Evolutionary conservation across 768 basidiomycete genomes (phyloP), one percentile per base, ranked within the genome.

Genomic region (Tremella fuciformis): DNA sequence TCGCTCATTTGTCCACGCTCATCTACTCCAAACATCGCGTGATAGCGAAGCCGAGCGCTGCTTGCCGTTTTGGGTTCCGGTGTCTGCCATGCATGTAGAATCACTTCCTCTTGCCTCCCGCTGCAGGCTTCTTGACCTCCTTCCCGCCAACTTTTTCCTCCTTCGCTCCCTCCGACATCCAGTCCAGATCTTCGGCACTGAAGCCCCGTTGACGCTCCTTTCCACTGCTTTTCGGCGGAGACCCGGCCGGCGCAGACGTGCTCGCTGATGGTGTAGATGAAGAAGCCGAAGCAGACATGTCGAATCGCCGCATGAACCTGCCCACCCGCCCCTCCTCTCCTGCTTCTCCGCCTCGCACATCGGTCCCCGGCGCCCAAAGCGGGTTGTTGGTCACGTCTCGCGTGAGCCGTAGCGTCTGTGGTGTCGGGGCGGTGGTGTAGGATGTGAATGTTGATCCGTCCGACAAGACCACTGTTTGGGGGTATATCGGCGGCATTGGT

Each of bases 321-420:
- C 89, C 88, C 70, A 93, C 78, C 11, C 91, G 80, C 7, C 91
- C 91, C 0, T 84, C 83, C 51, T 84, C 84, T 70, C 88, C 88
- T 60, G 88, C 88, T 64, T 85, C 85, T 50, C 79, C 73, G 56
- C 76, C 78, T 29, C 75, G 69, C 56, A 76, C 72, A 38, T 79
- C 71, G 40, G 59, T 71, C 40, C 83, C 83, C 1, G 87, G 84
- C 70, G 89, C 88, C 87, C 88, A 96, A 6, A 90, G 77, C 1
- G 91, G 88, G 68, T 91, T 86, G 74, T 91, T 96, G 15, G 88
- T 89, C 50, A 88, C 86, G 69, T 94, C 91, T 41, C 91, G 85
- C 18, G 91, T 88, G 48, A 93, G 81, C 38, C 85, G 83, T 15
- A 72, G 57, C 47, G 90, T 83, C 38, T 83, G 76, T 2, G 87